phyloP scores from a whole-genome alignment of 2,329 filamentous ascomycete species.

The Tolypocladium ophioglossoides region DNA sequence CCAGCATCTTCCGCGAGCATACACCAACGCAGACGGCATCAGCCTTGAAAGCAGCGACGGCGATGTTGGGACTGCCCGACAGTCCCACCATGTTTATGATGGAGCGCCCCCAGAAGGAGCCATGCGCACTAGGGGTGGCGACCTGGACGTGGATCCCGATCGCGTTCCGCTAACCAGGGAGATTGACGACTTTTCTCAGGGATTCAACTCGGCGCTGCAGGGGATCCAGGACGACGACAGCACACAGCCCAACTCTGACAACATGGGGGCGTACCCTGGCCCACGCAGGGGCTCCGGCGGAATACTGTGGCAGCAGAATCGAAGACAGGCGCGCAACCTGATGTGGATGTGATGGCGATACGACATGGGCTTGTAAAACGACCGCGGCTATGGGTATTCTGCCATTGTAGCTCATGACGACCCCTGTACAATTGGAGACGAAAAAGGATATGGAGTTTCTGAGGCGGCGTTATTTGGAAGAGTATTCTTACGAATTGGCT shows the following conservation, averaged over 20 bases:
- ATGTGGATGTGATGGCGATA: conserved; percentile 30
- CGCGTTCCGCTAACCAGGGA: conserved; percentile 28
- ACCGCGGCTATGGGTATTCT: not conserved
- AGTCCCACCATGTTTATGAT: not conserved
- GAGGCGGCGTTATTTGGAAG: not conserved
- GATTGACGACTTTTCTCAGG: conserved; percentile 34
- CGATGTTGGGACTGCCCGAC: not conserved
- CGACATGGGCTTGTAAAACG: not conserved
- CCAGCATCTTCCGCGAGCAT: conserved; percentile 4
- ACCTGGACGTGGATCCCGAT: conserved; percentile 19
- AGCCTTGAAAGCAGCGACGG: not conserved
- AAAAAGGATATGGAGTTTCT: not conserved
- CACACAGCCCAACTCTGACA: conserved; percentile 6
- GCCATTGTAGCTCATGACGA: not conserved
- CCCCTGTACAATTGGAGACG: not conserved
- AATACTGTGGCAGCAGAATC: conserved; percentile 45
- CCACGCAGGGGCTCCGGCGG: conserved; percentile 21
- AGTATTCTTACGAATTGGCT: not conserved
- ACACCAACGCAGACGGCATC: conserved; percentile 5
- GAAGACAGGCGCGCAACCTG: conserved; percentile 34
- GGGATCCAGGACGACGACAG: conserved; percentile 20
- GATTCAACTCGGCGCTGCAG: conserved; percentile 30
- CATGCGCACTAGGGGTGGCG: conserved; percentile 11
- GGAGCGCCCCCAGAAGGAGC: conserved; percentile 1
- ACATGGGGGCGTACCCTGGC: conserved; percentile 10